Base-by-base conservation (phyloP, 2,329 filamentous ascomycete species). In the Fusarium sambucinum region DNA sequence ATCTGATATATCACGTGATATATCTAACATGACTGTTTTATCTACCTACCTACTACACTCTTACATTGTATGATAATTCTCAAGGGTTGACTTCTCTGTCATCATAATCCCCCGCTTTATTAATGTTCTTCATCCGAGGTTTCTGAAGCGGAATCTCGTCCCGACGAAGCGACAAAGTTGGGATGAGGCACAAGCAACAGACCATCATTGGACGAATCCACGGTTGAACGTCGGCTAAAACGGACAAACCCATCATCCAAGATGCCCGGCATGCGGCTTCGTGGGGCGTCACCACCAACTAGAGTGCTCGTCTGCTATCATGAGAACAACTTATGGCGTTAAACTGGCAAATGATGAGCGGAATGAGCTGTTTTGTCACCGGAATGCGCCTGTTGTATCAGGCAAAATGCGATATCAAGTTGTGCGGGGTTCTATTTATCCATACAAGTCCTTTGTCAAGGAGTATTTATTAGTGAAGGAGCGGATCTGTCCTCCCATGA, bases 271-370 rank as follows among this genome's bases (percentile, higher is more conserved):
- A 60, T 68, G 60, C 65, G 62, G 32, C 57, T 41, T 70, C 66
- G 66, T 71, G 69, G 69, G 69, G 61, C 62, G 56, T 69, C 68
- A 71, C 62, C 57, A 59, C 59, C 55, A 59, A 64, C 59, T 60
- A 30, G 48, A 52, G 25, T 19, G 52, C 45, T 61, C 44, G 37
- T 71, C 55, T 66, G 50, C 44, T 54, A 70, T 70, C 68, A 70
- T 71, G 68, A 69, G 67, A 69, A 51, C 50, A 32, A 45, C 38
- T 51, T 57, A 38, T 58, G n/a, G 23, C 41, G 35, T 37, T 58
- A 14, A 29, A 59, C 54, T 54, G 67, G 54, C 67, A 69, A 68
- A 60, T 55, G 55, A 61, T 38, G 51, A 40, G 23, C 48, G 32
- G 62, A 53, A 46, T 41, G 33, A 25, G 41, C n/a, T 38, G 25